Evolutionary conservation across 2,329 filamentous ascomycete genomes (phyloP).

Genomic region (Xylariales sp.): DNA sequence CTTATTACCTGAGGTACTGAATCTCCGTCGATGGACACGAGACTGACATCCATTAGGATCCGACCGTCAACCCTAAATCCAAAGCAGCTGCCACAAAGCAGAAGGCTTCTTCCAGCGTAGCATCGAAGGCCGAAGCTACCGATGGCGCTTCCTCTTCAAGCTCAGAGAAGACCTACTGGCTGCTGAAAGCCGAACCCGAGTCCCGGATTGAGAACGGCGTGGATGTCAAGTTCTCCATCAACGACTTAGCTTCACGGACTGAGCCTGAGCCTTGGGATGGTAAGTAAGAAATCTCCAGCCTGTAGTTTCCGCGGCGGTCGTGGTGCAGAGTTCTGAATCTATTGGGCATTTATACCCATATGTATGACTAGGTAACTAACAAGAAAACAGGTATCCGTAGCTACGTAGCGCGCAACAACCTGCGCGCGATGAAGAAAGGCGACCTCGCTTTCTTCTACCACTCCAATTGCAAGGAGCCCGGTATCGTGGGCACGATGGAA

Average conservation of each 20-base stretch:
- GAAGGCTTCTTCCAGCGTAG: slow-evolving; percentile 9
- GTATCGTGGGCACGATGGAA: slow-evolving; percentile 83
- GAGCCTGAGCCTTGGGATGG: slow-evolving; percentile 90
- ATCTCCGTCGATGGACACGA: too few relatives aligned
- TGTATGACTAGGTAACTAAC: background rate
- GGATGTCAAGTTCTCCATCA: slow-evolving; percentile 91
- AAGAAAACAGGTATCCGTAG: slow-evolving; percentile 28
- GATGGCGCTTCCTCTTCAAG: background rate
- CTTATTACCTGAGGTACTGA: too few relatives aligned
- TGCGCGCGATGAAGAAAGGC: slow-evolving; percentile 84
- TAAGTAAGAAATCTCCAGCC: slow-evolving; percentile 44
- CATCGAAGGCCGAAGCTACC: background rate
- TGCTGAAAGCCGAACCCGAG: slow-evolving; percentile 86
- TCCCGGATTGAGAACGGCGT: slow-evolving; percentile 79
- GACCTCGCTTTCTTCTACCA: slow-evolving; percentile 97
- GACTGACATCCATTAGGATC: too few relatives aligned
- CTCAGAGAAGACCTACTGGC: slow-evolving; percentile 55
- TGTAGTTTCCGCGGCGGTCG: too few relatives aligned
- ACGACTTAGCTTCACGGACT: slow-evolving; percentile 70
- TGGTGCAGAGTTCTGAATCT: too few relatives aligned
- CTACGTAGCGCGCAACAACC: slow-evolving; percentile 71
- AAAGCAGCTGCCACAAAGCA: background rate
- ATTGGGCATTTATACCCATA: slow-evolving; percentile 13
- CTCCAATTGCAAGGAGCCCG: slow-evolving; percentile 85
- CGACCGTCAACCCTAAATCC: background rate